Percentiles rank a stretch among this genome's conserved stretches.
Evolutionary conservation across 2,329 filamentous ascomycete genomes (phyloP).

Genomic region (Cladosporium halotolerans): DNA sequence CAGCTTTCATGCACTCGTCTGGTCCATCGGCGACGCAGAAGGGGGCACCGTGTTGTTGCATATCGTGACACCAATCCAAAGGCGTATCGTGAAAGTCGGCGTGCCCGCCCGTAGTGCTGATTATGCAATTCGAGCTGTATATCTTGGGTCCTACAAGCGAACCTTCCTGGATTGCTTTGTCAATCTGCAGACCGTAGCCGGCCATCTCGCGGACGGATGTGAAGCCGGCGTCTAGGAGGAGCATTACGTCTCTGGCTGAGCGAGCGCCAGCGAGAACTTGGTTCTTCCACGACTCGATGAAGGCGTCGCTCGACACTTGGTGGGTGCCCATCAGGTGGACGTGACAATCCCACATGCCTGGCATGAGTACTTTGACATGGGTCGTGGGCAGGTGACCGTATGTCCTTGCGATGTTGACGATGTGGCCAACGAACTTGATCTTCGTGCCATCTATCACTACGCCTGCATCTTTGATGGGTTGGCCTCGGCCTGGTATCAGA

Average conservation of each 20-base stretch:
- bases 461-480: slow-evolving; percentile 36
- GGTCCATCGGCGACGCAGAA: slow-evolving; percentile 41
- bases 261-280: slow-evolving; percentile 37
- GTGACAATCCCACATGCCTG: slow-evolving; percentile 50
- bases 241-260: slow-evolving; percentile 36
- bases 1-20: slow-evolving; percentile 39
- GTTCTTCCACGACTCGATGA: slow-evolving; percentile 20
- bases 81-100: slow-evolving; percentile 40
- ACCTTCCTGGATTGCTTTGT: slow-evolving; percentile 39
- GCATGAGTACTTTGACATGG: slow-evolving; percentile 42
- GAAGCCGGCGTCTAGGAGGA: slow-evolving; percentile 44
- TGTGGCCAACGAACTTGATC: slow-evolving; percentile 37
- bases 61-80: slow-evolving; percentile 29
- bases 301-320: slow-evolving; percentile 19
- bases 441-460: slow-evolving; percentile 35
- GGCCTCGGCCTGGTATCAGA: slow-evolving; percentile 44
- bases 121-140: slow-evolving; percentile 40
- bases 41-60: slow-evolving; percentile 28
- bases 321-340: slow-evolving; percentile 41
- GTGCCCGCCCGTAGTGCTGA: slow-evolving; percentile 47
- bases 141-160: slow-evolving; percentile 44
- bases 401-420: slow-evolving; percentile 11
- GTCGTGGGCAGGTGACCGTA: slow-evolving; percentile 22
- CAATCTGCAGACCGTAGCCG: slow-evolving; percentile 42
- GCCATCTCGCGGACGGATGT: slow-evolving; percentile 47